Evolutionary conservation across 116 monocot species (phyloP).

Genomic region (Posidonia oceanica): DNA sequence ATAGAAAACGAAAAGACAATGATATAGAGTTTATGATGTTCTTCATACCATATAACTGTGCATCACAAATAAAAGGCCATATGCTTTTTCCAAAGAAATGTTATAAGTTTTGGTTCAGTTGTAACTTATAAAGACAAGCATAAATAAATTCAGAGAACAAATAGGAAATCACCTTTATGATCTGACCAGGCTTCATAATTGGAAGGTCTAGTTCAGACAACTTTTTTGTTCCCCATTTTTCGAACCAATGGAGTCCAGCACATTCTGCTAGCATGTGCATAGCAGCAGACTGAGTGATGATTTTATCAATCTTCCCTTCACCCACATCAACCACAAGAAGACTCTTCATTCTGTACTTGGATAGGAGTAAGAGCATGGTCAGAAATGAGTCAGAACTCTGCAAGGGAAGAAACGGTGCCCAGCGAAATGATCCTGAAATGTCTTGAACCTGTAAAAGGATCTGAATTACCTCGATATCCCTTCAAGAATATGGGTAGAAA

Average conservation of each 20-base stretch:
- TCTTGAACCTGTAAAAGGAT: conserved; percentile 57
- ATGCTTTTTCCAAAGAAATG: no score
- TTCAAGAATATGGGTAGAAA: no score
- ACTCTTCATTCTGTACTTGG: conserved; percentile 90
- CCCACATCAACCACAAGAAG: conserved; percentile 93
- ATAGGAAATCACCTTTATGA: conserved; percentile 48
- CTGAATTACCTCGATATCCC: neutral
- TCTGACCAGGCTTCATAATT: conserved; percentile 38
- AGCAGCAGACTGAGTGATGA: conserved; percentile 82
- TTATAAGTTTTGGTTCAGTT: no score
- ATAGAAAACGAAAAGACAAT: no score
- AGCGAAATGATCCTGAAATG: conserved; percentile 84
- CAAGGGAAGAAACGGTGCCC: conserved; percentile 98
- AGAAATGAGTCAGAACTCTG: conserved; percentile 79
- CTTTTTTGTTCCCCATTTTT: conserved; percentile 78
- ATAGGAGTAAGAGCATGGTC: conserved; percentile 87
- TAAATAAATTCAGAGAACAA: no score
- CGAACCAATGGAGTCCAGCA: conserved; percentile 88
- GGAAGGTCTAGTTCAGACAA: conserved; percentile 76
- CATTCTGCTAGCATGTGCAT: conserved; percentile 98
- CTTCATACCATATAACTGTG: no score
- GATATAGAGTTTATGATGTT: no score
- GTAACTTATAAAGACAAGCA: no score
- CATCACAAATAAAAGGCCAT: no score
- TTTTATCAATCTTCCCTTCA: conserved; percentile 77